Percentiles rank a stretch among this genome's conserved stretches.
These are phyloP conservation scores for Wickerhamomyces hampshirensis DNA, from an alignment of 805 yeast genomes.

Conservation along the genomic window DNA sequence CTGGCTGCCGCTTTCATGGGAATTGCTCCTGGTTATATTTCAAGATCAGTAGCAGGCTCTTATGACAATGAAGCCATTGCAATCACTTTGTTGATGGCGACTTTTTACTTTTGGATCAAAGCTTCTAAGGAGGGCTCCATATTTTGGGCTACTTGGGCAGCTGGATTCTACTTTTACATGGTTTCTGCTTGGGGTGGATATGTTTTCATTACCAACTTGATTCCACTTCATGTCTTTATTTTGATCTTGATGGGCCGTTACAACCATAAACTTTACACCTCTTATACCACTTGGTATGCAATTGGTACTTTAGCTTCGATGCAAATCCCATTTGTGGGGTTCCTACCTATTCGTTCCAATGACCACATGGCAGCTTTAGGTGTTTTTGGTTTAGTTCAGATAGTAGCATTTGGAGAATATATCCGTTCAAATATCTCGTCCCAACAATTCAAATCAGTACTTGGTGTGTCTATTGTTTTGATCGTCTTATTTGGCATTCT, in stretches of 20 bases:
- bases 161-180: conserved; percentile 93
- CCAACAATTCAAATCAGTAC: conserved; percentile 65
- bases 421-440: conserved; percentile 69
- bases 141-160: conserved; percentile 76
- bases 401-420: conserved; percentile 82
- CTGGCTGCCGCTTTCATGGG: conserved; percentile 93
- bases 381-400: conserved; percentile 90
- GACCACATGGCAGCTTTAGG: conserved; percentile 99
- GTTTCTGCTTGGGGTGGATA: conserved; percentile 99
- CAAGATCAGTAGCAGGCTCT: conserved; percentile 97
- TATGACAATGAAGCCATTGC: conserved; percentile 99
- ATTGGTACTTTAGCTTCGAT: conserved; percentile 96
- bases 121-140: conserved; percentile 88
- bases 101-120: conserved; percentile 95
- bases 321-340: conserved; percentile 99
- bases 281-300: conserved; percentile 95
- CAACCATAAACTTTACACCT: conserved; percentile 72
- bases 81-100: conserved; percentile 89
- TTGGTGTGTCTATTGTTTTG: conserved; percentile 52
- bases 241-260: conserved; percentile 93
- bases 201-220: conserved; percentile 95
- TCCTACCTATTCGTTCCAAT: conserved; percentile 91
- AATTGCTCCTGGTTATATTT: conserved; percentile 97
- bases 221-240: conserved; percentile 91
- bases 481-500: conserved; percentile 60